phyloP scores from a whole-genome alignment of 1,284 basidiomycete genomes.

The Ustilago cynodontis region DNA sequence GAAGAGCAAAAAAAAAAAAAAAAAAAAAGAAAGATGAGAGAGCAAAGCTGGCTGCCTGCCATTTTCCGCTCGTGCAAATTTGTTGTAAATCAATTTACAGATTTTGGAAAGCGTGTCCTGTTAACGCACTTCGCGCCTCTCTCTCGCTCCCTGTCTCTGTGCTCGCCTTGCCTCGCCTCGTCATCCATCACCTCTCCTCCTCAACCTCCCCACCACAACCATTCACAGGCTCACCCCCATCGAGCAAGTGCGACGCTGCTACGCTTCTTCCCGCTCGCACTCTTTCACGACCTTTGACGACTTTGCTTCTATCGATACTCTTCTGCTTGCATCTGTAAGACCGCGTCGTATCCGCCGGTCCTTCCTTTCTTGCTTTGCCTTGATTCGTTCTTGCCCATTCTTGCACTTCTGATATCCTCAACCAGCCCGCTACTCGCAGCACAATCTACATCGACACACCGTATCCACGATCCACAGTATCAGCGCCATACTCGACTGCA shows the following conservation, averaged over 20 bases:
- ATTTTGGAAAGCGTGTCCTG: background rate
- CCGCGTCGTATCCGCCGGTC: background rate
- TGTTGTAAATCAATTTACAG: background rate
- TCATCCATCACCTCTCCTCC: background rate
- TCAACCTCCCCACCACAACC: background rate
- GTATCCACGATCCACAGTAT: background rate
- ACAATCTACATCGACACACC: background rate
- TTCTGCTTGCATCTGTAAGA: conserved; percentile 2
- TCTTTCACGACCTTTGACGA: conserved; percentile 32
- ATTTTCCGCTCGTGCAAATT: background rate
- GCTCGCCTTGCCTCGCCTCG: no score
- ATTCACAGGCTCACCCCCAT: background rate
- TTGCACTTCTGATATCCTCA: background rate
- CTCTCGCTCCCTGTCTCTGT: background rate
- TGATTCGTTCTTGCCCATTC: background rate
- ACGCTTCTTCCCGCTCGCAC: background rate
- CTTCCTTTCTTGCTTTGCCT: background rate
- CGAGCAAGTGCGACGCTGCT: conserved; percentile 1
- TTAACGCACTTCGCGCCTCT: conserved; percentile 1
- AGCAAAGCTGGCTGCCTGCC: no score
- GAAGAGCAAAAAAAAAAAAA: no score
- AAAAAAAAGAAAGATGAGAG: no score
- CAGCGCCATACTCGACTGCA: background rate
- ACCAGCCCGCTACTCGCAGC: background rate
- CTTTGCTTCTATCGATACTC: conserved; percentile 13